phyloP scores from a whole-genome alignment of 192 early-diverging fungal genomes.

The Radiomyces spectabilis region DNA sequence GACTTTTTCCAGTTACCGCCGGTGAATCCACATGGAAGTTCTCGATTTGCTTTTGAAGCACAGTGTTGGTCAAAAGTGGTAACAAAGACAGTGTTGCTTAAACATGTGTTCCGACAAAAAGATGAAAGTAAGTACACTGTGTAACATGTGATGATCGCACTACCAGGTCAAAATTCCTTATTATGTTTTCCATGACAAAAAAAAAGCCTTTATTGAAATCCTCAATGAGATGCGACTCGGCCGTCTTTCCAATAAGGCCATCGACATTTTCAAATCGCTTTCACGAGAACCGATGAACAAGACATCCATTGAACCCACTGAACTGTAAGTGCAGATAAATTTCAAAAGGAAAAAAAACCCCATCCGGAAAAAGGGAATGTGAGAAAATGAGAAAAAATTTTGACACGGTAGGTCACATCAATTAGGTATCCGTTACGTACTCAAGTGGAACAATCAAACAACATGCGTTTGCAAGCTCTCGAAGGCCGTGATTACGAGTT shows the following conservation, averaged over 20 bases:
- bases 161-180: not conserved
- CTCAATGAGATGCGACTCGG: conserved; percentile 85
- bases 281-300: conserved; percentile 43
- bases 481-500: conserved; percentile 40
- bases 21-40: conserved; percentile 37
- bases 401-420: not conserved
- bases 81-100: conserved; percentile 54
- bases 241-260: conserved; percentile 45
- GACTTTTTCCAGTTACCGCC: conserved; percentile 83
- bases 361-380: too few species aligned
- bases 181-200: not conserved
- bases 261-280: conserved; percentile 38
- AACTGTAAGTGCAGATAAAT: conserved; percentile 48
- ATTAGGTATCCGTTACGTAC: conserved; percentile 51
- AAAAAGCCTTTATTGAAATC: conserved; percentile 62
- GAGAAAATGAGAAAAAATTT: too few species aligned
- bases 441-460: conserved; percentile 74
- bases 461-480: conserved; percentile 41
- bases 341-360: too few species aligned
- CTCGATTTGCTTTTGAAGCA: conserved; percentile 61
- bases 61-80: conserved; percentile 46
- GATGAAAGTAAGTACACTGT: conserved; percentile 47
- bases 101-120: conserved; percentile 79
- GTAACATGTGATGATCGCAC: not conserved
- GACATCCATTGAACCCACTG: conserved; percentile 59